Evolutionary conservation across 2,329 filamentous ascomycete species (phyloP).

Genomic region (Pseudogymnoascus sp.): DNA sequence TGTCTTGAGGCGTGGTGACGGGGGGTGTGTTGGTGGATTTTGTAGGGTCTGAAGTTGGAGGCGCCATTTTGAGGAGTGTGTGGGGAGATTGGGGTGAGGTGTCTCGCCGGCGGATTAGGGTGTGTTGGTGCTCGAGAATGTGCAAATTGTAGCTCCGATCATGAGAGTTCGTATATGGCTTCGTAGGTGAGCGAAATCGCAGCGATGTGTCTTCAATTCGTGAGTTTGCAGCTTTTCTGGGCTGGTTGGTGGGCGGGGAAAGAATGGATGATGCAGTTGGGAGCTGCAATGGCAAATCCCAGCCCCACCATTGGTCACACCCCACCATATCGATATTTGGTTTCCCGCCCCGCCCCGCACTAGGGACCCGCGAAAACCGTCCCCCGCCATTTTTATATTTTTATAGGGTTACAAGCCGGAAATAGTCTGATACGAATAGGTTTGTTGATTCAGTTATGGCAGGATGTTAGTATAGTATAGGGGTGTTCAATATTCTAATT

Average conservation of each 20-base stretch:
- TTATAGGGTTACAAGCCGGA: background rate
- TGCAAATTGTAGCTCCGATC: background rate
- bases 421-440: background rate
- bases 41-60: background rate
- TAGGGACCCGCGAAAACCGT: background rate
- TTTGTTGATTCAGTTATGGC: background rate
- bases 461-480: background rate
- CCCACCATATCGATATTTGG: background rate
- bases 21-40: background rate
- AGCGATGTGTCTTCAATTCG: background rate
- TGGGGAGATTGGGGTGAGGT: background rate
- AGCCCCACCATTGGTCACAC: conserved; percentile 3
- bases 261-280: conserved; percentile 2
- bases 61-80: background rate
- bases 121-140: background rate
- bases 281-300: conserved; percentile 2
- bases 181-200: background rate
- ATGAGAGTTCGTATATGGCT: background rate
- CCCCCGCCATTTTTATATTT: background rate
- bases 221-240: background rate
- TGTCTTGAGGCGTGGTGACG: background rate
- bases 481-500: background rate
- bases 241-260: background rate
- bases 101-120: background rate
- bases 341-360: background rate